A percentile compares a stretch with the other conserved stretches of the same genome.
Evolutionary conservation across 306 rosid genomes (phyloP).

Genomic region (Geum urbanum): DNA sequence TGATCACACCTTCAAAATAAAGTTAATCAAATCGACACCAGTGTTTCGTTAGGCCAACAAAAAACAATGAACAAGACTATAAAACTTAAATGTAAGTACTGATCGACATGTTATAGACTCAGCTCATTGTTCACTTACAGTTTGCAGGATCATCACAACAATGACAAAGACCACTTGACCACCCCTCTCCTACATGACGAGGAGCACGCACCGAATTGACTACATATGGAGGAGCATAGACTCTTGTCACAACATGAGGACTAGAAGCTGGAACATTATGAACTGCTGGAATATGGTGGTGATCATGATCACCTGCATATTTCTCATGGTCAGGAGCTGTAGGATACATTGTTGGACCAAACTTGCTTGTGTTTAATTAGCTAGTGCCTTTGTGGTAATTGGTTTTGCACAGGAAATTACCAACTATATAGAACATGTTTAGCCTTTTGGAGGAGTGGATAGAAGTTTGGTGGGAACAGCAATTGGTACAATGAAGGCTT

Average conservation of each 20-base stretch:
- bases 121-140: constrained; percentile 30
- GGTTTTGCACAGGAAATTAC: not conserved
- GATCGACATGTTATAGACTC: not conserved
- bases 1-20: constrained; percentile 45
- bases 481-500: not conserved
- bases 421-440: not conserved
- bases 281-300: not conserved
- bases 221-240: constrained; percentile 31
- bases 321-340: constrained; percentile 23
- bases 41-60: not conserved
- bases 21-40: not conserved
- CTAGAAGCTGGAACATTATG: constrained; percentile 15
- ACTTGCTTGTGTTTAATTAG: not conserved
- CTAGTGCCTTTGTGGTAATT: not conserved
- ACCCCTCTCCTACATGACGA: constrained; percentile 15
- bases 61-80: not conserved
- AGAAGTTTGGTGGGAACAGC: not conserved
- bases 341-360: constrained; percentile 36
- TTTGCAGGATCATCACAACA: constrained; percentile 60
- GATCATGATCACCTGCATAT: constrained; percentile 24
- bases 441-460: not conserved
- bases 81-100: not conserved
- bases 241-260: constrained; percentile 30
- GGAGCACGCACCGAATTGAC: not conserved
- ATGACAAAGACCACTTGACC: constrained; percentile 68